Conservation (phyloP, 2,329 filamentous ascomycete genomes). For the Botryotinia calthae region DNA sequence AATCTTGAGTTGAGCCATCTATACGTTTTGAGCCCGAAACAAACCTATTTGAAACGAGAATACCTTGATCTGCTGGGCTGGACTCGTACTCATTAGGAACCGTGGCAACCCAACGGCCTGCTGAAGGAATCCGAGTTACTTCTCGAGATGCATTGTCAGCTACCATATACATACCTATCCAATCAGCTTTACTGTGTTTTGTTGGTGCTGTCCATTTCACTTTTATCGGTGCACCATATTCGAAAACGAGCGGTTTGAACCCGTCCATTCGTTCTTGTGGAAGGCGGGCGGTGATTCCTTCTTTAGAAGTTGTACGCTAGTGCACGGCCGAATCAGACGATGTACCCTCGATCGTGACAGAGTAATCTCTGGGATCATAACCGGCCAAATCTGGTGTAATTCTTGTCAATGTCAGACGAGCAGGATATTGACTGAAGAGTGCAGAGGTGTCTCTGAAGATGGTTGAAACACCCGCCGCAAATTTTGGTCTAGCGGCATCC, state of each 20-base stretch:
- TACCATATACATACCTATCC: slow-evolving; percentile 95
- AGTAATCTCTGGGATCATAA: slow-evolving; percentile 76
- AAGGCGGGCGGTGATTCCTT: slow-evolving; percentile 66
- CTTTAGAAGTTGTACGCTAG: slow-evolving; percentile 68
- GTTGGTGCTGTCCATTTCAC: slow-evolving; percentile 88
- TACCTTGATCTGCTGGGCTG: slow-evolving; percentile 70
- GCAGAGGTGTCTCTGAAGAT: slow-evolving; percentile 86
- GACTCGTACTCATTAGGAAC: slow-evolving; percentile 75
- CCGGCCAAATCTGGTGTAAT: slow-evolving; percentile 78
- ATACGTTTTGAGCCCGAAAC: slow-evolving; percentile 45
- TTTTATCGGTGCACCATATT: slow-evolving; percentile 86
- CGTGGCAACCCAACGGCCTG: slow-evolving; percentile 86
- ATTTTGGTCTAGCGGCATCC: slow-evolving; percentile 78
- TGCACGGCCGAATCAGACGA: slow-evolving; percentile 47
- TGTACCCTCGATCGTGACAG: slow-evolving; percentile 68
- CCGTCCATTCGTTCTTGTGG: slow-evolving; percentile 59
- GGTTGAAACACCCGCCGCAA: slow-evolving; percentile 80
- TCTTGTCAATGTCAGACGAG: slow-evolving; percentile 77
- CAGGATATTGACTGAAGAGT: slow-evolving; percentile 85
- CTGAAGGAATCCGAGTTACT: slow-evolving; percentile 76
- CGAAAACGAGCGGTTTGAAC: slow-evolving; percentile 73
- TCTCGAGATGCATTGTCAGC: slow-evolving; percentile 89
- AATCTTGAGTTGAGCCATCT: slow-evolving; percentile 53
- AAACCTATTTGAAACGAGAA: slow-evolving; percentile 66
- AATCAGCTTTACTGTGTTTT: slow-evolving; percentile 87